Conservation (phyloP, 2,329 filamentous ascomycete genomes). For the Aspergillus spinulosporus region DNA sequence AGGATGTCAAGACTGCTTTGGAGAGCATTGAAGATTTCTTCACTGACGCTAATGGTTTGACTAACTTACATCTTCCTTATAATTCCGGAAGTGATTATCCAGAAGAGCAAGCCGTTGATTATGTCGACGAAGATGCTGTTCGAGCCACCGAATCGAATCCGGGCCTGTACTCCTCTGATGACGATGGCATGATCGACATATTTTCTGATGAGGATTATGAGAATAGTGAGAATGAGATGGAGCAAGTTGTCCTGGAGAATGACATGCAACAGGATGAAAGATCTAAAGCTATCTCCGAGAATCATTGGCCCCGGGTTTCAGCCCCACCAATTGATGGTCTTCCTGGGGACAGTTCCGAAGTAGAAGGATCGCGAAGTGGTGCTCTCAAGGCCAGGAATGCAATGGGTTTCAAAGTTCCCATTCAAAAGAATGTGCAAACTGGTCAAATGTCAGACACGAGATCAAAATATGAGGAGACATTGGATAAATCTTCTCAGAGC, state of each 20-base stretch:
- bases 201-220: slow-evolving; percentile 22
- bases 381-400: not conserved
- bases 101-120: slow-evolving; percentile 37
- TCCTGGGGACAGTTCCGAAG: not conserved
- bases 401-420: not conserved
- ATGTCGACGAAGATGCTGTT: slow-evolving; percentile 66
- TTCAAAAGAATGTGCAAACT: not conserved
- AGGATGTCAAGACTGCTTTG: slow-evolving; percentile 70
- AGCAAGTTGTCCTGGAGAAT: slow-evolving; percentile 10
- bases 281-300: slow-evolving; percentile 26
- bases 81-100: slow-evolving; percentile 15
- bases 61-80: slow-evolving; percentile 22
- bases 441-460: not conserved
- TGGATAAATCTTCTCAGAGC: not conserved
- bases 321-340: not conserved
- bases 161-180: slow-evolving; percentile 44
- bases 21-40: slow-evolving; percentile 88
- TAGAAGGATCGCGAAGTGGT: not conserved
- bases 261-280: slow-evolving; percentile 26
- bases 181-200: slow-evolving; percentile 37
- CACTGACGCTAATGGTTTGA: slow-evolving; percentile 59
- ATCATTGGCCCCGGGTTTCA: not conserved
- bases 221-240: slow-evolving; percentile 20
- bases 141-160: slow-evolving; percentile 48
- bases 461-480: slow-evolving; percentile 1